These are phyloP conservation scores for Endocalyx cinctus DNA, from an alignment of 2,329 filamentous ascomycete genomes.

Conservation along the genomic window DNA sequence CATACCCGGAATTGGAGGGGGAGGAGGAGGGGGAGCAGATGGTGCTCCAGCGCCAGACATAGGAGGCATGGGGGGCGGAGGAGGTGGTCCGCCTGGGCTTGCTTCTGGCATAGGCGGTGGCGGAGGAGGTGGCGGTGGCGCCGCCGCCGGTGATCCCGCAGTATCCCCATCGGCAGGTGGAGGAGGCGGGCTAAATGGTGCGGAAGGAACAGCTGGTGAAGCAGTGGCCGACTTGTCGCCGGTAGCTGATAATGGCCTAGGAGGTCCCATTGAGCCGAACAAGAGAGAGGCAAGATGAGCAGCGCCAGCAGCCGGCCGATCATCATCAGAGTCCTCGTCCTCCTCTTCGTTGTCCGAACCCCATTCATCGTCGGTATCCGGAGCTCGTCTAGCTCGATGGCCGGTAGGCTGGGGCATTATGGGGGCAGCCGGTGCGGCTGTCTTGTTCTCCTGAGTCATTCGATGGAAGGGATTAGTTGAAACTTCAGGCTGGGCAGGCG, in stretches of 20 bases:
- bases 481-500: conserved; percentile 44
- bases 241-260: conserved; percentile 78
- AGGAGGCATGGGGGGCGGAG: conserved; percentile 33
- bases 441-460: conserved; percentile 61
- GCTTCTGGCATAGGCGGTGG: conserved; percentile 34
- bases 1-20: conserved; percentile 36
- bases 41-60: conserved; percentile 35
- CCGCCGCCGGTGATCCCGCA: conserved; percentile 22
- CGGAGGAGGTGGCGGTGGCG: conserved; percentile 31
- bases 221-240: conserved; percentile 58
- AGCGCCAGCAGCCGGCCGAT: conserved; percentile 74
- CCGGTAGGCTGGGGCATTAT: conserved; percentile 43
- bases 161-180: conserved; percentile 25
- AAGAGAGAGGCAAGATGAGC: conserved; percentile 91
- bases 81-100: conserved; percentile 28
- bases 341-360: conserved; percentile 65
- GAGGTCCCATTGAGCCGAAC: conserved; percentile 95
- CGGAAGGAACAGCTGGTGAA: conserved; percentile 34
- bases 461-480: conserved; percentile 98
- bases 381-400: conserved; percentile 49
- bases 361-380: conserved; percentile 68
- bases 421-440: conserved; percentile 33
- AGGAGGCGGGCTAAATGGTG: conserved; percentile 29
- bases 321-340: conserved; percentile 71
- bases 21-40: conserved; percentile 39